Evolutionary conservation across 495 filamentous ascomycete species (phyloP).

Genomic region (Penicillium coprophilum): DNA sequence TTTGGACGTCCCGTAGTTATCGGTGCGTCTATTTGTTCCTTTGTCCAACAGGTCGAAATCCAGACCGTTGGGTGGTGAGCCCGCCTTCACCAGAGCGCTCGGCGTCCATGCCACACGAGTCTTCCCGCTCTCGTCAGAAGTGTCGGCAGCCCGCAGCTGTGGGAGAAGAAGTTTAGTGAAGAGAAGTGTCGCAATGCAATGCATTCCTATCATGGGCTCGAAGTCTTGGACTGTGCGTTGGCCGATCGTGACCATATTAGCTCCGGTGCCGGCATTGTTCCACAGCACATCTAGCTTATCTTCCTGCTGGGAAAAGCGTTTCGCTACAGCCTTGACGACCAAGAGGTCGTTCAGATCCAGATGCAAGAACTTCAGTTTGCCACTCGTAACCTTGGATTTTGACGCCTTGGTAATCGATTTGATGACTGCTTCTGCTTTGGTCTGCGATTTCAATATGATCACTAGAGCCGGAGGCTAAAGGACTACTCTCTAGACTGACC

Average conservation of each 20-base stretch:
- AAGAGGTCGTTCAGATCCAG: slow-evolving; percentile 40
- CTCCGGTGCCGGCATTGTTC: slow-evolving; percentile 42
- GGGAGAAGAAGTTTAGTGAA: slow-evolving; percentile 18
- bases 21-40: not conserved
- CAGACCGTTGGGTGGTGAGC: slow-evolving; percentile 22
- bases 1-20: slow-evolving; percentile 43
- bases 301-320: slow-evolving; percentile 24
- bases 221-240: slow-evolving; percentile 13
- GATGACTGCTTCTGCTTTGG: slow-evolving; percentile 36
- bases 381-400: slow-evolving; percentile 3
- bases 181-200: slow-evolving; percentile 13
- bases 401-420: slow-evolving; percentile 1
- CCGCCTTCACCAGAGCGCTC: slow-evolving; percentile 24
- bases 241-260: slow-evolving; percentile 4
- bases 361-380: slow-evolving; percentile 40
- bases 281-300: slow-evolving; percentile 45
- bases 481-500: not conserved
- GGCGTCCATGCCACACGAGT: slow-evolving; percentile 39
- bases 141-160: slow-evolving; percentile 13
- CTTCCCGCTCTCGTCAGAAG: slow-evolving; percentile 5
- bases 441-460: not conserved
- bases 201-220: slow-evolving; percentile 15
- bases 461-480: not conserved
- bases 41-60: slow-evolving; percentile 28
- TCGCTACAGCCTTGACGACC: slow-evolving; percentile 38